Base-by-base conservation (phyloP, 805 yeast species). In the Kluyveromyces nonfermentans region DNA sequence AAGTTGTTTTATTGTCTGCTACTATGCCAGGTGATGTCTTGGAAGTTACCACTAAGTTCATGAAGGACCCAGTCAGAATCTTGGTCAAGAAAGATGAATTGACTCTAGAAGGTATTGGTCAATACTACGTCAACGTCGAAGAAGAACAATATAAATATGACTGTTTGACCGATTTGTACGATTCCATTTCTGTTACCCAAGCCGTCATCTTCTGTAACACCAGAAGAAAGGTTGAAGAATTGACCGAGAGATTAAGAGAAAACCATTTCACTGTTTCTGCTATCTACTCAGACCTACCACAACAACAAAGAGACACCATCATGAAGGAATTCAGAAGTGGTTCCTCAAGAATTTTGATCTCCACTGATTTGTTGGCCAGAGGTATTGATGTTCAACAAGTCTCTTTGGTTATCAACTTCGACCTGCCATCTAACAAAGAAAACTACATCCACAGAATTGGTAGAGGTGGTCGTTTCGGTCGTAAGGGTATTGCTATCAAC, bases 301-400 rank as follows among this genome's bases (percentile, higher is more conserved):
- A 93, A 70, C 82, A 82, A 58, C 96, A 90, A 64, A 78, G 98
- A 70, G 97, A 93, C 68, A 71, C 78, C 57, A 85, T 93, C 56
- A 93, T 93, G 98, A 79, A 80, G 64, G 97, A 89, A 67, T 93
- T 93, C 78, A 77, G 98, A 67, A 73, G 83, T 47, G 98, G 98
- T 47, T 78, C 84, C 53, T 85, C 96, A 43, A 78, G 98, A 64
- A 90, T 93, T 41, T 73, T 93, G 64, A 93, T 93, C 62, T 83
- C 97, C 54, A 93, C 98, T 35, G 98, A 93, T 69, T 84, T 93
- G 59, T 85, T 90, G 82, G 98, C 98, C 41, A 78, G 98, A 69
- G 98, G 98, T 63, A 93, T 90, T 53, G 98, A 90, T 69, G 97
- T 90, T 48, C 98, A 90, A 72, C 97, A 90, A 64, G 96, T 90